Conservation (phyloP, 78 protist genomes). For the Abeoforma whisleri region DNA sequence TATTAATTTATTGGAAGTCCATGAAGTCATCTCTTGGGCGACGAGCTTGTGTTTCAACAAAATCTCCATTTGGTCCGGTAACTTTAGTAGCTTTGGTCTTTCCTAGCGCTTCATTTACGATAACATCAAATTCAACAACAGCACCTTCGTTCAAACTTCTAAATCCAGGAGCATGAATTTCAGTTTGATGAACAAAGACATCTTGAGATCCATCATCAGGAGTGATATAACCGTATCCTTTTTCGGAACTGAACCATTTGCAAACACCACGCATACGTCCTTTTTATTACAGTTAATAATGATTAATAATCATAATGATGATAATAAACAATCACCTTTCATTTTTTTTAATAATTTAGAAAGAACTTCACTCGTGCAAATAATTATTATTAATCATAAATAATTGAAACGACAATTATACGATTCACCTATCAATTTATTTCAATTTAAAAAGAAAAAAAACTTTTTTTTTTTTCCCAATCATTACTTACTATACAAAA, state of each 20-base stretch:
- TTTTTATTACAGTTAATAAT: too few relatives aligned
- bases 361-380: too few relatives aligned
- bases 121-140: neutral
- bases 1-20: neutral
- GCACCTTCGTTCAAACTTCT: slow-evolving; percentile 35
- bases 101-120: neutral
- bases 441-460: too few relatives aligned
- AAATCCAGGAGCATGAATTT: slow-evolving; percentile 31
- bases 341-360: too few relatives aligned
- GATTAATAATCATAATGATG: too few relatives aligned
- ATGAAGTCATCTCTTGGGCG: neutral
- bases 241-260: slow-evolving; percentile 36
- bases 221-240: slow-evolving; percentile 42
- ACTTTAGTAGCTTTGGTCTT: neutral
- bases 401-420: too few relatives aligned
- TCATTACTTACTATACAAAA: too few relatives aligned
- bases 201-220: slow-evolving; percentile 38
- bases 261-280: slow-evolving; percentile 21
- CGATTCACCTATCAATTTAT: too few relatives aligned
- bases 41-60: neutral
- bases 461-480: too few relatives aligned
- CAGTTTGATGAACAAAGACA: slow-evolving; percentile 41
- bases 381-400: too few relatives aligned
- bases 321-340: too few relatives aligned
- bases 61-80: neutral